Evolutionary conservation across 129 eudicot genomes (phyloP).

Genomic region (Chrysanthemum lavandulifolium): DNA sequence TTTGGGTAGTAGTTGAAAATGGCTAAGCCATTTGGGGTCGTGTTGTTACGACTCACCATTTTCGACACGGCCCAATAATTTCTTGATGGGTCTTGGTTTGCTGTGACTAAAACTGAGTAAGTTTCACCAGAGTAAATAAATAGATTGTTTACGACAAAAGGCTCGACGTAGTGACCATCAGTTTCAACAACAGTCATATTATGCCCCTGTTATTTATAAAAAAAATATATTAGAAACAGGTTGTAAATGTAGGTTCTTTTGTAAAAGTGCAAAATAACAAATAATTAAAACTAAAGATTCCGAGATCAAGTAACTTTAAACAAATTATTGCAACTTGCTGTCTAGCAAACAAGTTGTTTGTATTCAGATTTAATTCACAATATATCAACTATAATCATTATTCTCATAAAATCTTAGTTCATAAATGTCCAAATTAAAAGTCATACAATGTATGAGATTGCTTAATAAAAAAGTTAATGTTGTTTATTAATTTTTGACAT

Average conservation of each 20-base stretch:
- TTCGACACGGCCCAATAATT: slow-evolving; percentile 72
- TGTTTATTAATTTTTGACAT: no score
- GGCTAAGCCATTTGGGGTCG: slow-evolving; percentile 63
- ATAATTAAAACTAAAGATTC: background rate
- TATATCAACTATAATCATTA: background rate
- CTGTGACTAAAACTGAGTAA: slow-evolving; percentile 69
- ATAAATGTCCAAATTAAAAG: background rate
- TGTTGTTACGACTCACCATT: slow-evolving; percentile 54
- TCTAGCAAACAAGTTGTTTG: background rate
- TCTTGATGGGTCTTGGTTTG: slow-evolving; percentile 75
- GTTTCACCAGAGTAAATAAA: slow-evolving; percentile 93
- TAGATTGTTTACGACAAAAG: slow-evolving; percentile 70
- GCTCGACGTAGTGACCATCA: slow-evolving; percentile 82
- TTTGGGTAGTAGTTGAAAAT: slow-evolving; percentile 84
- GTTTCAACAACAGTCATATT: slow-evolving; percentile 93
- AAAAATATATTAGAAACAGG: background rate
- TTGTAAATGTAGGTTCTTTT: background rate
- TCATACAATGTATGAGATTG: background rate
- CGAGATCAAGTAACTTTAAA: background rate
- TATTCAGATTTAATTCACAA: background rate
- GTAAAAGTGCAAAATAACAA: background rate
- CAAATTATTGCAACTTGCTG: background rate
- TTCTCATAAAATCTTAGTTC: background rate
- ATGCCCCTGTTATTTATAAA: slow-evolving; percentile 52
- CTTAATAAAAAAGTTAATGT: no score